Evolutionary conservation across 2,329 filamentous ascomycete genomes (phyloP).

Genomic region (Aspergillus terreus): DNA sequence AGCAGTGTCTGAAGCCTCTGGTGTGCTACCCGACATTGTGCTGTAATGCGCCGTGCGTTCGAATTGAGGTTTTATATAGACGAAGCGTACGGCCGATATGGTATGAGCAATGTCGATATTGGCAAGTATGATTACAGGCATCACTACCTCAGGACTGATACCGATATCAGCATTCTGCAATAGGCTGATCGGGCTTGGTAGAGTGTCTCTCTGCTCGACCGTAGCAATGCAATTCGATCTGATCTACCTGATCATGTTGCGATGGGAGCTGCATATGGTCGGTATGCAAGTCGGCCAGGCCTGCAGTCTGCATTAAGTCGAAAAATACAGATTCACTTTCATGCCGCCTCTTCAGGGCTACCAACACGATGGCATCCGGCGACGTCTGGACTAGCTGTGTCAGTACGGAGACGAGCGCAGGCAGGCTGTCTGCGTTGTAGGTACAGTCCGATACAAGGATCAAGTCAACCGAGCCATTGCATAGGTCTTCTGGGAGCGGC

Average conservation of each 20-base stretch:
- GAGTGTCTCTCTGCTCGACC: slow-evolving; percentile 9
- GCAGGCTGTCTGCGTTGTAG: slow-evolving; percentile 66
- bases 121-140: no score
- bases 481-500: slow-evolving; percentile 43
- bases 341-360: slow-evolving; percentile 66
- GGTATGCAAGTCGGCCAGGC: slow-evolving; percentile 31
- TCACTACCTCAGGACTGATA: no score
- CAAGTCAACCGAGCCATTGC: slow-evolving; percentile 48
- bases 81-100: no score
- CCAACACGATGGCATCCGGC: slow-evolving; percentile 50
- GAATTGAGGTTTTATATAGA: no score
- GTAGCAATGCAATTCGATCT: slow-evolving; percentile 39
- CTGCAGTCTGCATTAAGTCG: slow-evolving; percentile 50
- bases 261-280: slow-evolving; percentile 34
- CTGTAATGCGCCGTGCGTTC: no score
- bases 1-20: no score
- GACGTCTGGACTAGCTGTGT: slow-evolving; percentile 45
- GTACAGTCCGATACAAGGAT: slow-evolving; percentile 69
- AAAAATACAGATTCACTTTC: slow-evolving; percentile 65
- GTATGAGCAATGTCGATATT: no score
- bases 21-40: no score
- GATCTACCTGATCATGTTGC: slow-evolving; percentile 31
- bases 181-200: no score
- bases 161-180: no score
- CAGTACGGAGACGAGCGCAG: slow-evolving; percentile 59